Percentiles rank a stretch among this genome's conserved stretches.
These are phyloP conservation scores for Astrothelium subdiscretum DNA, from an alignment of 495 filamentous ascomycete genomes.

Conservation along the genomic window DNA sequence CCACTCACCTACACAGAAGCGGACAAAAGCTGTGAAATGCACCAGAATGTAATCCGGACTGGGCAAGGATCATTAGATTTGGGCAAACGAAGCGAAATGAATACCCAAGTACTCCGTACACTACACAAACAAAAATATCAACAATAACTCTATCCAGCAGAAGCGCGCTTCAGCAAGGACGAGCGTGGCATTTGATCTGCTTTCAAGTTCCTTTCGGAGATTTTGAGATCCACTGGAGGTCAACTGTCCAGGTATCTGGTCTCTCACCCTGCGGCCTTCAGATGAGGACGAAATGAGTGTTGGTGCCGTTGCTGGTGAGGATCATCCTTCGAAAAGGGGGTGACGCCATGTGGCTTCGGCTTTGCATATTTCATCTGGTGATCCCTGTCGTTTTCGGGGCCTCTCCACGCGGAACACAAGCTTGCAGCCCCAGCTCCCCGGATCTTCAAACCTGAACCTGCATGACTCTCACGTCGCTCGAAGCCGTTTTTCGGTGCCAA, in stretches of 20 bases:
- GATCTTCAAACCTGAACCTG: slow-evolving; percentile 1
- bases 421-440: neutral
- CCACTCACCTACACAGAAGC: slow-evolving; percentile 1
- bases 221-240: too few relatives aligned
- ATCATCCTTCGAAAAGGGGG: neutral
- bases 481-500: neutral
- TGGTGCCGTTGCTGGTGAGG: neutral
- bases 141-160: too few relatives aligned
- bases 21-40: neutral
- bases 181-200: too few relatives aligned
- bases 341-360: slow-evolving; percentile 2
- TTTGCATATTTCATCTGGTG: neutral
- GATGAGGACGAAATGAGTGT: neutral
- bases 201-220: too few relatives aligned
- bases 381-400: neutral
- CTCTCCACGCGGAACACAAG: neutral
- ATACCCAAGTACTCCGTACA: too few relatives aligned
- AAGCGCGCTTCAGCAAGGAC: too few relatives aligned
- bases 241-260: too few relatives aligned
- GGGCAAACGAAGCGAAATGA: neutral
- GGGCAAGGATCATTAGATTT: neutral
- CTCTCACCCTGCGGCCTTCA: too few relatives aligned
- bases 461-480: neutral
- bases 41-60: neutral
- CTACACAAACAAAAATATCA: too few relatives aligned